These are phyloP conservation scores for Filobasidium wieringae DNA, from an alignment of 768 basidiomycete genomes.

Conservation along the genomic window DNA sequence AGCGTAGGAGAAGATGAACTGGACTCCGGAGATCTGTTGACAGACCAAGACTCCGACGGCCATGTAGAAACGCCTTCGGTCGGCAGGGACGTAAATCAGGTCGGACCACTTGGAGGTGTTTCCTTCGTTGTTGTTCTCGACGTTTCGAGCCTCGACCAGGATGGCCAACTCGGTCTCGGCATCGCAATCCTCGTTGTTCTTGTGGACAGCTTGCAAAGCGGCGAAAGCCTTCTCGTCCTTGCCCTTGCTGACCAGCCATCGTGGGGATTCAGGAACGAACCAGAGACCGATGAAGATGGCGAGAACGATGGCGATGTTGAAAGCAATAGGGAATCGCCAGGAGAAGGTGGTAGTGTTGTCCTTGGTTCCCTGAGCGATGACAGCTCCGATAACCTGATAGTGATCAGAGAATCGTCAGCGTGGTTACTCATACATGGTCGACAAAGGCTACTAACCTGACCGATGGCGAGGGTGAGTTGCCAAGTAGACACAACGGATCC, in stretches of 20 bases:
- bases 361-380: conserved; percentile 33
- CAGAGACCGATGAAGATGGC: conserved; percentile 23
- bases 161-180: conserved; percentile 27
- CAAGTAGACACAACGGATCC: conserved; percentile 33
- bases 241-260: conserved; percentile 33
- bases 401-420: background rate
- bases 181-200: conserved; percentile 24
- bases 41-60: conserved; percentile 37
- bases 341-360: conserved; percentile 17
- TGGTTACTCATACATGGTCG: background rate
- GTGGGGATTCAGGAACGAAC: conserved; percentile 34
- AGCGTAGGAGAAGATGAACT: conserved; percentile 35
- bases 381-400: conserved; percentile 34
- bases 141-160: conserved; percentile 28
- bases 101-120: conserved; percentile 28
- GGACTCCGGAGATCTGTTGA: conserved; percentile 37
- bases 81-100: conserved; percentile 24
- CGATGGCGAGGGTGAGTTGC: conserved; percentile 38
- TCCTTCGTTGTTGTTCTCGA: conserved; percentile 23
- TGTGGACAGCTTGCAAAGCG: conserved; percentile 30
- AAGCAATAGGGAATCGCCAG: conserved; percentile 31
- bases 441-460: conserved; percentile 19
- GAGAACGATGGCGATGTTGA: conserved; percentile 34
- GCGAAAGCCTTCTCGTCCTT: conserved; percentile 30
- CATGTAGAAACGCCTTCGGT: conserved; percentile 32